Conservation (phyloP, 495 filamentous ascomycete genomes). For the Penicillium waksmanii region DNA sequence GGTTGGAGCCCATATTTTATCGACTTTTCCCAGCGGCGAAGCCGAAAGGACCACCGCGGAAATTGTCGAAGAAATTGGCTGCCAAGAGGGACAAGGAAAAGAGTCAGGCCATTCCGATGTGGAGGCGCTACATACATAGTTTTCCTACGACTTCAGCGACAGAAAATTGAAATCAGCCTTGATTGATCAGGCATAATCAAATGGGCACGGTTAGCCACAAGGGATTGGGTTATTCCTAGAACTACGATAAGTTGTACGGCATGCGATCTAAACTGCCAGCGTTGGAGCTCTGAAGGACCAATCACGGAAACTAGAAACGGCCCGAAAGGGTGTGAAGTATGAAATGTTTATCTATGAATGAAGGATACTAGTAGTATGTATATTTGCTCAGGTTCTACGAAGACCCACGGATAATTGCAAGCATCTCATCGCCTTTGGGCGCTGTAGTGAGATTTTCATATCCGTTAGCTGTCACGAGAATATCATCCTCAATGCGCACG, state of each 20-base stretch:
- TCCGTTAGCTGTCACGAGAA: constrained; percentile 76
- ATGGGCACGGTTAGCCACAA: too few species aligned
- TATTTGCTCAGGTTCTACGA: not conserved
- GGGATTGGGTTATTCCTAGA: too few species aligned
- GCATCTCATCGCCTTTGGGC: constrained; percentile 74
- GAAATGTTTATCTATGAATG: too few species aligned
- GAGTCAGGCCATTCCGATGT: not conserved
- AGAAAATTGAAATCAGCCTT: too few species aligned
- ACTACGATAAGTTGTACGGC: too few species aligned
- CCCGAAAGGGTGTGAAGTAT: too few species aligned
- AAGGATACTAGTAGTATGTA: too few species aligned
- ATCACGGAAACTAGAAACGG: too few species aligned
- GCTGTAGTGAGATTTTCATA: constrained; percentile 84
- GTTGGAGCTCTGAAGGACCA: too few species aligned
- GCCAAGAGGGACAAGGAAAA: not conserved
- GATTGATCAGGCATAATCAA: too few species aligned
- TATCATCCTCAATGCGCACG: constrained; percentile 90
- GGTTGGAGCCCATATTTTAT: not conserved
- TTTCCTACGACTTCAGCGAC: not conserved
- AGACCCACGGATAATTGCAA: constrained; percentile 58
- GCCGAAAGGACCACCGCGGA: not conserved
- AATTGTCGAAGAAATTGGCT: not conserved
- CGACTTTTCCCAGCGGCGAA: not conserved
- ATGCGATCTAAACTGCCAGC: too few species aligned
- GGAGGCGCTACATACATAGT: not conserved